These are phyloP conservation scores for Trifolium dubium DNA, from an alignment of 306 rosid genomes.

Conservation along the genomic window DNA sequence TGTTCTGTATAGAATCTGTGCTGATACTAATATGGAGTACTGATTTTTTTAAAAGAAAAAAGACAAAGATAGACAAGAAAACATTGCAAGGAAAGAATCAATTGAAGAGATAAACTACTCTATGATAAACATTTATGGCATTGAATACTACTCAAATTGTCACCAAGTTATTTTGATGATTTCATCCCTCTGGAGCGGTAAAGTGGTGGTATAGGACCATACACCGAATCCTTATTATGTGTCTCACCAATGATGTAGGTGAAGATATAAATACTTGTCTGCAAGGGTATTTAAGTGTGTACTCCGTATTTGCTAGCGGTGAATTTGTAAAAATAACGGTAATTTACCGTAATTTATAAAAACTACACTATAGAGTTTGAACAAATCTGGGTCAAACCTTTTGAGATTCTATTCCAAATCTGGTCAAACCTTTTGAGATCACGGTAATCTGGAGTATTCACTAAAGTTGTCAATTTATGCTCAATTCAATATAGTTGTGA, in stretches of 20 bases:
- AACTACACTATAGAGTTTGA: too few species aligned
- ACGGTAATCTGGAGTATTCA: too few species aligned
- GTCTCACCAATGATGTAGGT: neutral
- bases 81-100: conserved; percentile 4
- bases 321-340: too few species aligned
- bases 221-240: conserved; percentile 13
- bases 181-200: neutral
- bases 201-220: neutral
- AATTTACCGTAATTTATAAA: too few species aligned
- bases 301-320: too few species aligned
- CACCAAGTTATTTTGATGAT: neutral
- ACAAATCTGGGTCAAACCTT: too few species aligned
- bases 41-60: neutral
- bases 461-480: neutral
- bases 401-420: too few species aligned
- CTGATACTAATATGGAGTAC: neutral
- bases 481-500: too few species aligned
- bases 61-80: neutral
- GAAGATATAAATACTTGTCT: neutral
- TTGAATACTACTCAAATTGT: conserved; percentile 12
- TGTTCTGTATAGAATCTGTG: neutral
- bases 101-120: neutral
- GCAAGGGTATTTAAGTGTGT: too few species aligned
- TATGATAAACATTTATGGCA: conserved; percentile 23
- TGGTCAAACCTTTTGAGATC: too few species aligned